A percentile compares a stretch with the other conserved stretches of the same genome.
phyloP scores from a whole-genome alignment of 2,329 filamentous ascomycete genomes.

The Aspergillus pseudoglaucus region DNA sequence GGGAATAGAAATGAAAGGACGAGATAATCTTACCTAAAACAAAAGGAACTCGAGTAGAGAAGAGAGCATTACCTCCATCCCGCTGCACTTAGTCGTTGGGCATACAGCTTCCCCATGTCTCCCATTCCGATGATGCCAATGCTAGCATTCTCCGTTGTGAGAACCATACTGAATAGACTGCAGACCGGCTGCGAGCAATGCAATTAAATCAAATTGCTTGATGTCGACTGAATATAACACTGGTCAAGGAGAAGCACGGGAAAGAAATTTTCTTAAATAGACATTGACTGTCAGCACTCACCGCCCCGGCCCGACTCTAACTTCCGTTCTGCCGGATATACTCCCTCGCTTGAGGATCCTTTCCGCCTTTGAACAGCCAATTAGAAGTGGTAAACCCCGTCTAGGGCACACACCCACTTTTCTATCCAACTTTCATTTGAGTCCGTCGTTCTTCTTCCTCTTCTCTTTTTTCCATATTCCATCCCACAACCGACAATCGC shows the following conservation, averaged over 20 bases:
- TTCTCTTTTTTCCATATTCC: constrained; percentile 31
- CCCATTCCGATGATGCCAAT: constrained; percentile 98
- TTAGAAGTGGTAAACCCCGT: constrained; percentile 13
- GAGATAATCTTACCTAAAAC: constrained; percentile 18
- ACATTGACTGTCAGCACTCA: neutral
- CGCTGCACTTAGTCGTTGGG: constrained; percentile 75
- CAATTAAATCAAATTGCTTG: neutral
- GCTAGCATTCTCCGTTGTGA: constrained; percentile 60
- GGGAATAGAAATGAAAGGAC: constrained; percentile 8
- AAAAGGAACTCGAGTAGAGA: neutral
- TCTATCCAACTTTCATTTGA: constrained; percentile 15
- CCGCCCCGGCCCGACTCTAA: constrained; percentile 12
- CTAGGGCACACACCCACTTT: constrained; percentile 35
- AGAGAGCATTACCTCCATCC: constrained; percentile 67
- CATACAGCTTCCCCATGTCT: constrained; percentile 99
- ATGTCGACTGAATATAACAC: neutral
- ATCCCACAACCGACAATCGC: constrained; percentile 48
- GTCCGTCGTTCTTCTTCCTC: constrained; percentile 19
- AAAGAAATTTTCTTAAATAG: constrained; percentile 1
- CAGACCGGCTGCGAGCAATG: neutral
- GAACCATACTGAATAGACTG: constrained; percentile 20
- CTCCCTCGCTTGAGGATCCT: neutral
- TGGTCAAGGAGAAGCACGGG: neutral
- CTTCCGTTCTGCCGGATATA: constrained; percentile 15
- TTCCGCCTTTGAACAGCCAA: constrained; percentile 17